A percentile compares a stretch with the other conserved stretches of the same genome.
phyloP scores from a whole-genome alignment of 2,329 filamentous ascomycete genomes.

The Akanthomyces uredinophilus region DNA sequence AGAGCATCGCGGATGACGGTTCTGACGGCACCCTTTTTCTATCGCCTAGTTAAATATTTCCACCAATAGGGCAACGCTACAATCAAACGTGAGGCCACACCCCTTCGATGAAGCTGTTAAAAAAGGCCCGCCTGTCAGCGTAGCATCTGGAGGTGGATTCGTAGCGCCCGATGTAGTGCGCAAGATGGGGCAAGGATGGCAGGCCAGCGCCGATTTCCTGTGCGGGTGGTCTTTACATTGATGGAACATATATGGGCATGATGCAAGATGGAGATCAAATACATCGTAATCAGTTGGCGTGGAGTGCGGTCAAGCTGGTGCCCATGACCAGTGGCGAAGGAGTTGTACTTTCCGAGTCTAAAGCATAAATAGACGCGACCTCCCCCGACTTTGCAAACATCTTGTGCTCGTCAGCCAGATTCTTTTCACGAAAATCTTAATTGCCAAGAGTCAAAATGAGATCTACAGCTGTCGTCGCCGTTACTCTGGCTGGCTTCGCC shows the following conservation, averaged over 20 bases:
- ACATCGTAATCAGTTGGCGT: neutral
- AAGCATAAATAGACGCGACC: neutral
- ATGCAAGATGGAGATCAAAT: neutral
- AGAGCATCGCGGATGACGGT: neutral
- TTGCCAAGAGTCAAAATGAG: constrained; percentile 19
- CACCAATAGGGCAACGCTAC: neutral
- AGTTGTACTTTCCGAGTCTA: neutral
- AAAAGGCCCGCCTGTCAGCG: constrained; percentile 7
- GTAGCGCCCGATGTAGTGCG: neutral
- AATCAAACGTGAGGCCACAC: neutral
- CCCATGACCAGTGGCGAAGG: neutral
- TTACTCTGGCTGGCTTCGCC: constrained; percentile 15
- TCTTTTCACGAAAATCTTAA: no score
- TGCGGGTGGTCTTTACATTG: neutral
- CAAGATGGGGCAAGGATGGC: neutral
- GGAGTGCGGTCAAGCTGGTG: no score
- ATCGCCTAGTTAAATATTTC: neutral
- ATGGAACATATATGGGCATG: neutral
- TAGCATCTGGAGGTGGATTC: constrained; percentile 1
- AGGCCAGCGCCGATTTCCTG: neutral
- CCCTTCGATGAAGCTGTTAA: neutral
- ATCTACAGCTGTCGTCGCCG: constrained; percentile 15
- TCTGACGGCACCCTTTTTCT: neutral
- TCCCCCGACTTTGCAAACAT: neutral
- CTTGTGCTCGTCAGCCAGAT: neutral